Evolutionary conservation across 306 rosid genomes (phyloP), one percentile per base, ranked within the genome.

Genomic region (Glycine tomentella): DNA sequence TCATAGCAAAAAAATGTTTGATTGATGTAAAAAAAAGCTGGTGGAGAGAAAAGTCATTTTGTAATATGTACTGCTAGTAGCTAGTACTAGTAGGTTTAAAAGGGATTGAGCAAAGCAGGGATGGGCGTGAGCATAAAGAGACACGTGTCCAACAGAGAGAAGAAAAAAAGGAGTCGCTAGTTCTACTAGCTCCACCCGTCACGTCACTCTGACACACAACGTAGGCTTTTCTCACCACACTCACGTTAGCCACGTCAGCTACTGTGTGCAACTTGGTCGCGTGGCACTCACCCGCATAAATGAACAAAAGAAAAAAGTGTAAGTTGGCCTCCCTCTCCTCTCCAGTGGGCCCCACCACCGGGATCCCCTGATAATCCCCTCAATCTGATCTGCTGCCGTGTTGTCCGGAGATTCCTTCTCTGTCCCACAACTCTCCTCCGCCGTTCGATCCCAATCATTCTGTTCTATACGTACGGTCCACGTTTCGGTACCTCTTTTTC

Each of bases 391-490:
- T 49, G 31, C 31, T 51, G 83, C 56, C 78, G 71, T 51, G 74
- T 81, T 81, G 69, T 59, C 74, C 82, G 77, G 77, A 84, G 86
- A 87, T 84, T 81, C 90, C 74, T 55, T 52, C 59, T 67, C 65
- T 71, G 42, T 49, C 51, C 59, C 7, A 0, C 7, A 69, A 40
- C 6, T 8, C 61, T 2, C 6, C 13, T 46, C 38, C 0, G 0
- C 84, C 87, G 34, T 80, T 63, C 1, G 84, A 84, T 84, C 50
- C 55, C 6, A 15, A 79, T 75, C 75, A 62, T 52, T 12, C 2
- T 80, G 31, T 12, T 7, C 46, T 38, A 38, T 38, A 38, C 44
- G 44, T 38, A 38, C 44, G 44, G 6, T 38, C 44, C 44, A 38
- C 44, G 7, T 3, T 38, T 38, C 42, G 6, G 5, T 38, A 38